These are phyloP conservation scores for Pythium phragmitis DNA, from an alignment of 352 stramenopile genomes.

Conservation along the genomic window DNA sequence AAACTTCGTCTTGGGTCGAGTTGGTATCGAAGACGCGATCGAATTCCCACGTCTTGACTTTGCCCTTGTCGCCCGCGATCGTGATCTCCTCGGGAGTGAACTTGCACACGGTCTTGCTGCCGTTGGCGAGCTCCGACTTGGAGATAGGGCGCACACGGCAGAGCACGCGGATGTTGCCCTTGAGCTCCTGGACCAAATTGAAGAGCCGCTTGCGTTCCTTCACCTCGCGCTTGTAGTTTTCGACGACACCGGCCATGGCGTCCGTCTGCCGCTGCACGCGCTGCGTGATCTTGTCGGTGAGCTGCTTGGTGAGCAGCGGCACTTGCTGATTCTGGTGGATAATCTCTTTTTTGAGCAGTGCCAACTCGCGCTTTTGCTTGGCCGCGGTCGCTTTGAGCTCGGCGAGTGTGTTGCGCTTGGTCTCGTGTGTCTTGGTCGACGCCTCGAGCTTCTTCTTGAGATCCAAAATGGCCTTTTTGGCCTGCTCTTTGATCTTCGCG, in stretches of 20 bases:
- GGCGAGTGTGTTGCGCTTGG: constrained; percentile 45
- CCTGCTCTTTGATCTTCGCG: constrained; percentile 85
- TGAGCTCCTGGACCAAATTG: constrained; percentile 95
- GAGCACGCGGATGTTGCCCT: constrained; percentile 97
- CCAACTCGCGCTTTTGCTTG: constrained; percentile 58
- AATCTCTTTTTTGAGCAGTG: constrained; percentile 54
- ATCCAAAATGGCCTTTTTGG: constrained; percentile 85
- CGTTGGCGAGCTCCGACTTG: constrained; percentile 64
- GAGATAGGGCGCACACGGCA: constrained; percentile 94
- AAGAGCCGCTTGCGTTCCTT: constrained; percentile 92
- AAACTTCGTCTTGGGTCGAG: constrained; percentile 78
- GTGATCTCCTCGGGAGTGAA: constrained; percentile 81
- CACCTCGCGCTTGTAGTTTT: constrained; percentile 89
- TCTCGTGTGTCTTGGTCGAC: constrained; percentile 56
- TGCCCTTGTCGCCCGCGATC: constrained; percentile 77
- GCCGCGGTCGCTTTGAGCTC: constrained; percentile 42
- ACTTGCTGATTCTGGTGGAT: constrained; percentile 53
- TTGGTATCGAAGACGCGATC: constrained; percentile 82
- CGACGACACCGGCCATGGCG: constrained; percentile 80
- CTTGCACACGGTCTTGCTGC: constrained; percentile 83
- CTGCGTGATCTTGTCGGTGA: constrained; percentile 69
- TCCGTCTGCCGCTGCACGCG: constrained; percentile 73
- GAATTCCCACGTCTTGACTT: constrained; percentile 86
- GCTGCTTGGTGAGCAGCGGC: constrained; percentile 57
- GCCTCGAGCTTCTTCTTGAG: constrained; percentile 75